Evolutionary conservation across 2,329 filamentous ascomycete species (phyloP).

Genomic region (Septoria petroselini): DNA sequence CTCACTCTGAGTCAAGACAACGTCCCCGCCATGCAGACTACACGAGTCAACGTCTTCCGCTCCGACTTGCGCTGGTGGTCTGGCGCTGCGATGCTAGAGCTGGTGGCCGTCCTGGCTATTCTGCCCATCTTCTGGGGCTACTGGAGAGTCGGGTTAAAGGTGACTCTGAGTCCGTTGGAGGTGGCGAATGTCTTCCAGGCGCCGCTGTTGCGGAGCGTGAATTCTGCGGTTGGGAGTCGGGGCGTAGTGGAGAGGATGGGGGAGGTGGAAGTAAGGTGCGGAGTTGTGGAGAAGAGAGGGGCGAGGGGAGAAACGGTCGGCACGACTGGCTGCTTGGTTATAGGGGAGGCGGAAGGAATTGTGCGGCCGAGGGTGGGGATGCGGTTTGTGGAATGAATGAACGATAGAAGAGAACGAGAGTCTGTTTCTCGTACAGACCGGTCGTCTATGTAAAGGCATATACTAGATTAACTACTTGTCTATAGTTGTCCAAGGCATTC

Average conservation of each 20-base stretch:
- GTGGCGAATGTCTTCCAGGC: constrained; percentile 7
- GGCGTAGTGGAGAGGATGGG: constrained; percentile 3
- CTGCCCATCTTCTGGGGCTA: constrained; percentile 22
- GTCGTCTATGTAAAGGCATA: no score
- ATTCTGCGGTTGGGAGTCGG: constrained; percentile 7
- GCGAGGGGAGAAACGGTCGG: background rate
- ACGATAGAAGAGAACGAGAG: no score
- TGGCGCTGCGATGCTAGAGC: constrained; percentile 14
- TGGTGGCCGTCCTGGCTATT: constrained; percentile 15
- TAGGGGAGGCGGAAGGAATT: constrained; percentile 7
- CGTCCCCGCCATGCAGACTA: constrained; percentile 11
- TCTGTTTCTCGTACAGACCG: constrained; percentile 26
- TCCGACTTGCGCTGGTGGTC: constrained; percentile 22
- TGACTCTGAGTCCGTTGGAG: constrained; percentile 2
- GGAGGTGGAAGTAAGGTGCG: constrained; percentile 1
- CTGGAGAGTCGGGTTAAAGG: constrained; percentile 15
- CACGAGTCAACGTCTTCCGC: constrained; percentile 19
- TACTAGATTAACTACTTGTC: no score
- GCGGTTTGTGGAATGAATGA: constrained; percentile 6
- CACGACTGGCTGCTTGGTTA: background rate
- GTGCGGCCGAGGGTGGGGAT: background rate
- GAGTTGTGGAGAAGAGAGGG: background rate
- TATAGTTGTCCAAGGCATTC: no score
- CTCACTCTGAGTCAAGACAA: constrained; percentile 5
- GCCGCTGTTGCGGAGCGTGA: constrained; percentile 1